A percentile compares a stretch with the other conserved stretches of the same genome.
Conservation (phyloP, 106 monocot species). For the Acorus calamus region DNA sequence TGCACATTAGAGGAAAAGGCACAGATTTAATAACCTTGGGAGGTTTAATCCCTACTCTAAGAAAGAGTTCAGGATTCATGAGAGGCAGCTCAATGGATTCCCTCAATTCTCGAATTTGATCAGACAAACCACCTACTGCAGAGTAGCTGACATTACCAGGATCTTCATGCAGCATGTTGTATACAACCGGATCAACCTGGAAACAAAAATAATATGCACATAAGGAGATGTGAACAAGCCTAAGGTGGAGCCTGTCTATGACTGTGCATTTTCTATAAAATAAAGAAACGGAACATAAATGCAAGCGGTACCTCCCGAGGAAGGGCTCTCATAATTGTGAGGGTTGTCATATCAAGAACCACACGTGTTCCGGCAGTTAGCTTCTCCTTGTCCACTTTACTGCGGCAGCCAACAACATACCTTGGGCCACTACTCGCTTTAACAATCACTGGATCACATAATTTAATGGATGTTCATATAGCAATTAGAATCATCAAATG, state of each 20-base stretch:
- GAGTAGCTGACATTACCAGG: constrained; percentile 89
- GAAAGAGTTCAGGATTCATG: constrained; percentile 89
- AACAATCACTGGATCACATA: constrained; percentile 54
- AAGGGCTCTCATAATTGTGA: constrained; percentile 95
- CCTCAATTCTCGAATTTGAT: constrained; percentile 86
- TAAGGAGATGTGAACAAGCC: too few relatives aligned
- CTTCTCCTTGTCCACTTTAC: constrained; percentile 94
- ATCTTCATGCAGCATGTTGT: constrained; percentile 93
- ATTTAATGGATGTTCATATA: too few relatives aligned
- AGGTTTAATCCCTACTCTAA: constrained; percentile 88
- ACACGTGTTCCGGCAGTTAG: constrained; percentile 91
- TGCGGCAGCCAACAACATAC: constrained; percentile 98
- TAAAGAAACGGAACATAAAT: not conserved
- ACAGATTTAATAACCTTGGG: constrained; percentile 50
- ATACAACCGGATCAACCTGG: constrained; percentile 93
- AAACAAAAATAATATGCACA: not conserved
- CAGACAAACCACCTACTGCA: constrained; percentile 82
- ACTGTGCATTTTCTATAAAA: too few relatives aligned
- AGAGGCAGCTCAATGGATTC: constrained; percentile 83
- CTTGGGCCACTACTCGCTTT: constrained; percentile 99
- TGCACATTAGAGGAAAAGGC: not conserved
- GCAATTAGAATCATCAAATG: too few relatives aligned
- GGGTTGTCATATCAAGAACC: constrained; percentile 97
- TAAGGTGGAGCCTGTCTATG: too few relatives aligned
- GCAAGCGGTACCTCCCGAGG: constrained; percentile 68